Evolutionary conservation across 148 eudicot species (phyloP).

Genomic region (Silene conica): DNA sequence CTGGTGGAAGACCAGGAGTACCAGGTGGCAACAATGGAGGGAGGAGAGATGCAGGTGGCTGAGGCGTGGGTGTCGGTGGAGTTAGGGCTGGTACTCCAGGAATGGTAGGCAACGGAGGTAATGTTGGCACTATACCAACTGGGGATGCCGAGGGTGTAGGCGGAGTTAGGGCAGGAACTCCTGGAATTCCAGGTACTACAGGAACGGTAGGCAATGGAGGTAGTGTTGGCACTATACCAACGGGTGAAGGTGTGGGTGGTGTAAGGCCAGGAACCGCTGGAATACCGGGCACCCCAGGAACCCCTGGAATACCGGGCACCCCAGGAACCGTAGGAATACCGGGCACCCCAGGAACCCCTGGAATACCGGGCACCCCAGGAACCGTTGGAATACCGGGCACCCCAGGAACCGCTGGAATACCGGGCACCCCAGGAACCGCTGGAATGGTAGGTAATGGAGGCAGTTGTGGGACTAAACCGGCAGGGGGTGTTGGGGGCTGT

Average conservation of each 20-base stretch:
- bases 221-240: slow-evolving; percentile 14
- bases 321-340: no score
- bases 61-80: background rate
- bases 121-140: no score
- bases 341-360: slow-evolving; percentile 16
- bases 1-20: background rate
- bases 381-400: slow-evolving; percentile 10
- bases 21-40: background rate
- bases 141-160: background rate
- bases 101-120: background rate
- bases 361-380: slow-evolving; percentile 9
- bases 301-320: slow-evolving; percentile 20
- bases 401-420: slow-evolving; percentile 24
- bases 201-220: background rate
- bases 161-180: background rate
- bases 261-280: slow-evolving; percentile 29
- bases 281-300: slow-evolving; percentile 4
- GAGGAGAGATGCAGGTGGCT: background rate
- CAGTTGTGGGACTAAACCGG: slow-evolving; percentile 18
- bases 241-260: slow-evolving; percentile 32
- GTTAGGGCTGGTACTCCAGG: background rate
- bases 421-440: slow-evolving; percentile 10
- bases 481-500: slow-evolving; percentile 40
- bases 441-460: slow-evolving; percentile 25
- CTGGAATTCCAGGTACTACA: no score